A percentile compares a stretch with the other conserved stretches of the same genome.
phyloP scores from a whole-genome alignment of 371 early-diverging fungal genomes.

The Lichtheimia ornata region DNA sequence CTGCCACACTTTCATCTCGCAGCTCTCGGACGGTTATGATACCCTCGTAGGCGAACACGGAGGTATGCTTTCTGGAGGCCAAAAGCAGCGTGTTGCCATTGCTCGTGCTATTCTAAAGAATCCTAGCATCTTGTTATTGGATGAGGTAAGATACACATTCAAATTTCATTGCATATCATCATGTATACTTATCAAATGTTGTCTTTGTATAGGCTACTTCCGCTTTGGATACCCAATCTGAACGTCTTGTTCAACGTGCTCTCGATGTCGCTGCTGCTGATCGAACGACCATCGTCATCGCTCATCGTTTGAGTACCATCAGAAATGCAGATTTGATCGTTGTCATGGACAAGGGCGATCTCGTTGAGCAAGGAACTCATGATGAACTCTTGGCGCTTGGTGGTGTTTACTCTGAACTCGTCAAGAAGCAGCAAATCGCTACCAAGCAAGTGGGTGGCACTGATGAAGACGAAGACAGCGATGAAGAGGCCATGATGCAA shows the following conservation, averaged over 20 bases:
- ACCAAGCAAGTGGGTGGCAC: constrained; percentile 25
- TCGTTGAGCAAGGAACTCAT: constrained; percentile 76
- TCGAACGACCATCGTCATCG: constrained; percentile 88
- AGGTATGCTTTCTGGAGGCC: constrained; percentile 77
- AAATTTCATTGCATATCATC: not conserved
- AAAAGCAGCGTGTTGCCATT: constrained; percentile 47
- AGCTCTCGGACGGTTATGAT: constrained; percentile 73
- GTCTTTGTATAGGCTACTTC: constrained; percentile 67
- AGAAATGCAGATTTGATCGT: constrained; percentile 80
- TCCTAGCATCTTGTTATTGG: constrained; percentile 30
- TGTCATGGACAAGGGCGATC: constrained; percentile 68
- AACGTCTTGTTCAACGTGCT: constrained; percentile 75
- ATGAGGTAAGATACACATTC: constrained; percentile 22
- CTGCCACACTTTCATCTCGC: constrained; percentile 72
- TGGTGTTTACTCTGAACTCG: constrained; percentile 55
- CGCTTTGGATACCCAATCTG: constrained; percentile 76
- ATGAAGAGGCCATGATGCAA: constrained; percentile 15
- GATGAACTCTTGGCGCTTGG: constrained; percentile 48
- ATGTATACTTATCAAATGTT: constrained; percentile 24
- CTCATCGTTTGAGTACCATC: constrained; percentile 81
- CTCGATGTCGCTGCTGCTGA: constrained; percentile 69
- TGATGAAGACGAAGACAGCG: constrained; percentile 21
- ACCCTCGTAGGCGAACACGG: constrained; percentile 69
- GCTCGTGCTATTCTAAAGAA: constrained; percentile 38
- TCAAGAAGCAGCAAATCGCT: constrained; percentile 53